Evolutionary conservation across 169 alveolate genomes (phyloP).

Genomic region (Miamiensis avidus): DNA sequence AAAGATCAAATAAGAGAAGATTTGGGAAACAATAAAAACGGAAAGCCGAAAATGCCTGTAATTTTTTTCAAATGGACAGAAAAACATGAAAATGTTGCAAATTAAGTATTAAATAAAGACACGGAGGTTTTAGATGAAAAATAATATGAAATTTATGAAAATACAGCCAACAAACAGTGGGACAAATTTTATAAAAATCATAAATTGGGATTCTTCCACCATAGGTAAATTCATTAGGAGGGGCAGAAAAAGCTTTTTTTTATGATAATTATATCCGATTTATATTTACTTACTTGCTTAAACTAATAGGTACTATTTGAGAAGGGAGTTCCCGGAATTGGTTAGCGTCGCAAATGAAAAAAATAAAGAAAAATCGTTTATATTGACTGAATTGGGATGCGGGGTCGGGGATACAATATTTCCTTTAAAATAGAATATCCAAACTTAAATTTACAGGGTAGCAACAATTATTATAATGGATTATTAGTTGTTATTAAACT

Average conservation of each 20-base stretch:
- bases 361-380: slow-evolving; percentile 31
- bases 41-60: not conserved
- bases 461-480: too few relatives aligned
- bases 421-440: slow-evolving; percentile 80
- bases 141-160: slow-evolving; percentile 66
- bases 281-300: too few relatives aligned
- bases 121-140: slow-evolving; percentile 17
- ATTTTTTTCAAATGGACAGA: slow-evolving; percentile 22
- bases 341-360: slow-evolving; percentile 29
- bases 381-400: slow-evolving; percentile 91
- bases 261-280: too few relatives aligned
- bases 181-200: slow-evolving; percentile 91
- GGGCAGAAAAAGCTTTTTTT: too few relatives aligned
- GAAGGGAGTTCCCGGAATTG: slow-evolving; percentile 87
- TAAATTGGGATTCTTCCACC: slow-evolving; percentile 86
- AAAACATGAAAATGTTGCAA: slow-evolving; percentile 37
- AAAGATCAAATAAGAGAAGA: not conserved
- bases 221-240: not conserved
- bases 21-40: not conserved
- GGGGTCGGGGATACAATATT: slow-evolving; percentile 95
- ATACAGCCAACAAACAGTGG: slow-evolving; percentile 88
- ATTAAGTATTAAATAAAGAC: slow-evolving; percentile 19
- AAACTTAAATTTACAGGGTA: not conserved
- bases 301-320: slow-evolving; percentile 92
- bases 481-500: too few relatives aligned